phyloP scores from a whole-genome alignment of 805 yeast species.

The Sugiyamaella americana region DNA sequence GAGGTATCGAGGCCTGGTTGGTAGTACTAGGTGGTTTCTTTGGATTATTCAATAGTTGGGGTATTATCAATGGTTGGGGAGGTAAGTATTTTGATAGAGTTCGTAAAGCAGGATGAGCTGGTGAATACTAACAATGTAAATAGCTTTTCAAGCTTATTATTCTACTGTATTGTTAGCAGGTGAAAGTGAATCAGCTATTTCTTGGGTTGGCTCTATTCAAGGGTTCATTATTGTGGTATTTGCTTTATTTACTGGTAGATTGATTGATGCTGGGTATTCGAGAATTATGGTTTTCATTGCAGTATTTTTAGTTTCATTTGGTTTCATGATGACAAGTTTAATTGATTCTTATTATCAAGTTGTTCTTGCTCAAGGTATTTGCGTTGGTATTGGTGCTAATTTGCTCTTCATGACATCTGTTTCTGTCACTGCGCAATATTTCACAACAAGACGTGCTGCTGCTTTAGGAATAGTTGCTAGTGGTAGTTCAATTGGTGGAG shows the following conservation, averaged over 20 bases:
- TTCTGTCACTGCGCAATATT: conserved; percentile 43
- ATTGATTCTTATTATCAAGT: conserved; percentile 44
- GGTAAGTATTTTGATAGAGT: too few species aligned
- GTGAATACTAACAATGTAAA: too few species aligned
- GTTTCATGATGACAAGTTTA: conserved; percentile 30
- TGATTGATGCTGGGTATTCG: conserved; percentile 25
- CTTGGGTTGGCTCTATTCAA: conserved; percentile 27
- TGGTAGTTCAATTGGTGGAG: conserved; percentile 50
- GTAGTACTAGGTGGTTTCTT: conserved; percentile 20
- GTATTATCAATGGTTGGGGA: conserved; percentile 19
- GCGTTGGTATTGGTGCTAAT: conserved; percentile 41
- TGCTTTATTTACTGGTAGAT: conserved; percentile 26
- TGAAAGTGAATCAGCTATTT: conserved; percentile 20
- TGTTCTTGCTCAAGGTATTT: conserved; percentile 46
- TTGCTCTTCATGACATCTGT: conserved; percentile 41
- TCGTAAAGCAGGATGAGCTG: too few species aligned
- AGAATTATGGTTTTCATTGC: conserved; percentile 21
- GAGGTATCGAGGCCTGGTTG: conserved; percentile 22
- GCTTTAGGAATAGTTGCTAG: conserved; percentile 43
- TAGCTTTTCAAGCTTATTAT: conserved; percentile 4
- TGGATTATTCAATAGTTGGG: conserved; percentile 19
- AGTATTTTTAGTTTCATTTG: conserved; percentile 22
- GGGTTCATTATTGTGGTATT: conserved; percentile 21
- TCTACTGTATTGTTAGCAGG: not conserved
- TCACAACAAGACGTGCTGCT: conserved; percentile 37